Evolutionary conservation across 768 basidiomycete genomes (phyloP).

Genomic region (Boletus bicolor): DNA sequence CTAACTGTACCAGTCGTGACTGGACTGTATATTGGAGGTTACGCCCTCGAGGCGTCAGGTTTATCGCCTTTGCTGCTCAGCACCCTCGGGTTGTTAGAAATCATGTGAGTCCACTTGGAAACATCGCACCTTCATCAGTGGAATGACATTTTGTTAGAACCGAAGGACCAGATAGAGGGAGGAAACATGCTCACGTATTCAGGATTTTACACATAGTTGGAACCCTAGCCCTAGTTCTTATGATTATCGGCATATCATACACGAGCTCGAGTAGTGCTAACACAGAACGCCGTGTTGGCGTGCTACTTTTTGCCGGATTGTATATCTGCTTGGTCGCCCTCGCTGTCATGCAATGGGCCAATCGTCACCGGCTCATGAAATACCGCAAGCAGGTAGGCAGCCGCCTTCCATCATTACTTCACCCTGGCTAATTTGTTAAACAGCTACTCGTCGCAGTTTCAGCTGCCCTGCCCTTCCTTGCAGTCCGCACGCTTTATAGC

Average conservation of each 20-base stretch:
- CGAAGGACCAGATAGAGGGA: constrained; percentile 26
- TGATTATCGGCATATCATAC: constrained; percentile 32
- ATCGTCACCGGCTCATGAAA: constrained; percentile 37
- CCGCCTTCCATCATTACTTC: neutral
- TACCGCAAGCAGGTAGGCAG: constrained; percentile 35
- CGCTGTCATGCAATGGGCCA: constrained; percentile 50
- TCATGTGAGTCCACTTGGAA: constrained; percentile 29
- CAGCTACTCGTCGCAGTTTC: constrained; percentile 58
- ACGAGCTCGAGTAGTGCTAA: constrained; percentile 13
- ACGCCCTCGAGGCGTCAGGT: constrained; percentile 40
- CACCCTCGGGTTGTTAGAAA: constrained; percentile 36
- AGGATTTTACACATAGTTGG: constrained; percentile 31
- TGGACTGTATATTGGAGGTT: constrained; percentile 51
- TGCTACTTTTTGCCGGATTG: constrained; percentile 31
- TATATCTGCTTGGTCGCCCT: constrained; percentile 46
- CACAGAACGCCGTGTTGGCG: constrained; percentile 33
- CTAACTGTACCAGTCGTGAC: constrained; percentile 35
- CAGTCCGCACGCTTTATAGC: constrained; percentile 45
- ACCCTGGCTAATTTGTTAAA: constrained; percentile 7
- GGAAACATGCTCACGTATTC: constrained; percentile 11
- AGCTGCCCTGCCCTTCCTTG: constrained; percentile 57
- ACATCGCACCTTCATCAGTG: neutral
- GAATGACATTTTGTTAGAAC: constrained; percentile 22
- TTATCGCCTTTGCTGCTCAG: constrained; percentile 39
- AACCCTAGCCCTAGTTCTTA: constrained; percentile 28